Conservation (phyloP, 2,329 filamentous ascomycete species). For the Cytospora piceicola region DNA sequence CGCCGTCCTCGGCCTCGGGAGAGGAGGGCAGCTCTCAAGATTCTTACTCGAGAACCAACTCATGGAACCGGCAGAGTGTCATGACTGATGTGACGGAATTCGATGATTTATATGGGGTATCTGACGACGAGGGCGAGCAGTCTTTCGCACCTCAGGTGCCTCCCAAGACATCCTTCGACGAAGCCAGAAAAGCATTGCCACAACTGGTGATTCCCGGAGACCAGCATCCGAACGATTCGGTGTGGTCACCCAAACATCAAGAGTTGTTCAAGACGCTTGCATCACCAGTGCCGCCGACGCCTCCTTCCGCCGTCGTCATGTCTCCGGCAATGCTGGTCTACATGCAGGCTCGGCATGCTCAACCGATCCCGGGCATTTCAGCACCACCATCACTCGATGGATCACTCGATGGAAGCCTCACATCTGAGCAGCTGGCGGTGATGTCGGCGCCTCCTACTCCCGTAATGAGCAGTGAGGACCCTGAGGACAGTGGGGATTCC, state of each 20-base stretch:
- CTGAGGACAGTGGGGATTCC: conserved; percentile 55
- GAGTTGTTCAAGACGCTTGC: conserved; percentile 53
- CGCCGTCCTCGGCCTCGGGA: conserved; percentile 53
- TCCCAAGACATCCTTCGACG: conserved; percentile 38
- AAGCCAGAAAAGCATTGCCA: conserved; percentile 45
- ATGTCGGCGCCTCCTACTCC: conserved; percentile 87
- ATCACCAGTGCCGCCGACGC: conserved; percentile 66
- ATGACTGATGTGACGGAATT: conserved; percentile 73
- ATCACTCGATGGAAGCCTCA: conserved; percentile 86
- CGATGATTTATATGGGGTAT: conserved; percentile 86
- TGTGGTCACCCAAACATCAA: conserved; percentile 22
- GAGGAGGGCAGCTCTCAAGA: conserved; percentile 46
- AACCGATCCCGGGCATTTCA: conserved; percentile 73
- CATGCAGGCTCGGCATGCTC: conserved; percentile 64
- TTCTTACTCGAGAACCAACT: conserved; percentile 59
- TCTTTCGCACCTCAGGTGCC: conserved; percentile 37
- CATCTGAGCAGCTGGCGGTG: conserved; percentile 82
- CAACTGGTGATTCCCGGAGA: conserved; percentile 56
- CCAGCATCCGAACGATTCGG: conserved; percentile 6
- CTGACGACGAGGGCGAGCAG: conserved; percentile 70
- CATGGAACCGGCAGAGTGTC: conserved; percentile 66
- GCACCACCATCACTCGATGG: conserved; percentile 89
- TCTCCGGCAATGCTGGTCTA: conserved; percentile 75
- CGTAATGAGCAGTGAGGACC: conserved; percentile 62
- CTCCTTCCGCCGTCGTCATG: conserved; percentile 71